phyloP scores from a whole-genome alignment of 805 yeast species.

The Wickerhamiella spandovensis region DNA sequence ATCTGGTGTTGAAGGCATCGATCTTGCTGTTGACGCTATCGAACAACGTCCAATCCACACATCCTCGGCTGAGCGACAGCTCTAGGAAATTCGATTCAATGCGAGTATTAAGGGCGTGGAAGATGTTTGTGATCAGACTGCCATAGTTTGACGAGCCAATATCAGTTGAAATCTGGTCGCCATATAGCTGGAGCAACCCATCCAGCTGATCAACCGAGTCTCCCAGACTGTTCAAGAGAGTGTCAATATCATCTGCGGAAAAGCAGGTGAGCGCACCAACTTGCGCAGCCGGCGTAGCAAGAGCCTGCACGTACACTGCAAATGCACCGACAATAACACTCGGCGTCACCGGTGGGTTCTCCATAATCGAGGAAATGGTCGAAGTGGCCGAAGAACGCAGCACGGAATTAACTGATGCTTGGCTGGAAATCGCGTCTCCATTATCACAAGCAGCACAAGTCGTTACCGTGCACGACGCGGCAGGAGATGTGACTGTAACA shows the following conservation, averaged over 20 bases:
- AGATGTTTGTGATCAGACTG: background rate
- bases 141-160: background rate
- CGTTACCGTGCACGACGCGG: too few species aligned
- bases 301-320: too few species aligned
- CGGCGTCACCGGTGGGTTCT: background rate
- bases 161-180: background rate
- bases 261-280: background rate
- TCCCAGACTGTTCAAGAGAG: background rate
- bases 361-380: background rate
- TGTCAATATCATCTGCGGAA: background rate
- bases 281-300: too few species aligned
- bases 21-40: background rate
- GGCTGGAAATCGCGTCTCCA: background rate
- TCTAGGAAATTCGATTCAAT: background rate
- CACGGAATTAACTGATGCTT: background rate
- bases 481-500: too few species aligned
- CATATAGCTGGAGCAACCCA: background rate
- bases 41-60: background rate
- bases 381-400: background rate
- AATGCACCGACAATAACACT: background rate
- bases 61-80: background rate
- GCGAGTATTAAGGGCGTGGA: background rate
- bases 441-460: background rate
- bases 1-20: background rate
- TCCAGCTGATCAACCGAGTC: background rate